phyloP scores from a whole-genome alignment of 768 basidiomycete species.

The Coprinopsis marcescibilis region DNA sequence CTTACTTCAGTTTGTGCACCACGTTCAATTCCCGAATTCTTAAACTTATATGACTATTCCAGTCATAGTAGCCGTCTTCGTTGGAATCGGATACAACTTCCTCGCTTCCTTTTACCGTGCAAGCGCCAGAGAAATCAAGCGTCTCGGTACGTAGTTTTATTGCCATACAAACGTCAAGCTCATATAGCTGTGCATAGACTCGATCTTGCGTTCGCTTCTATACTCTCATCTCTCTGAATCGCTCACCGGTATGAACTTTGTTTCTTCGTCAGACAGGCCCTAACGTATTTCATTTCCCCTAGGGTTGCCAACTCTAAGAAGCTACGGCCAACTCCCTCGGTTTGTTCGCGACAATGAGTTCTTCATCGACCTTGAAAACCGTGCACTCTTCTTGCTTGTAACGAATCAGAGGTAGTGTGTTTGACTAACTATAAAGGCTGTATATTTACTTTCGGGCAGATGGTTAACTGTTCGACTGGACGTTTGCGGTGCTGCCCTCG shows the following conservation, averaged over 20 bases:
- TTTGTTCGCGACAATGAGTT: constrained; percentile 62
- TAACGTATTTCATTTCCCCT: background rate
- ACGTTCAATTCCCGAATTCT: background rate
- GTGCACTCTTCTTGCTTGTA: constrained; percentile 60
- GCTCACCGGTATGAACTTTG: constrained; percentile 39
- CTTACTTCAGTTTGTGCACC: constrained; percentile 49
- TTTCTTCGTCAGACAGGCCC: too few species aligned
- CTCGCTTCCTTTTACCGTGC: constrained; percentile 65
- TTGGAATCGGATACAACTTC: constrained; percentile 58
- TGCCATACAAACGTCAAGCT: background rate
- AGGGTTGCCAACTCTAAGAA: constrained; percentile 64
- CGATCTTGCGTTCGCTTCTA: constrained; percentile 66
- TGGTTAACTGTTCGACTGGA: constrained; percentile 74
- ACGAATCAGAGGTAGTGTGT: constrained; percentile 54
- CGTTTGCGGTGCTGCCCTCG: constrained; percentile 55
- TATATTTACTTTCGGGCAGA: constrained; percentile 24
- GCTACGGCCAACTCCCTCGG: constrained; percentile 57
- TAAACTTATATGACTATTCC: background rate
- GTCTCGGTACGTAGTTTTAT: constrained; percentile 25
- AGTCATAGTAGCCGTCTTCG: constrained; percentile 51
- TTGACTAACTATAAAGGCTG: background rate
- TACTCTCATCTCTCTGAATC: constrained; percentile 79
- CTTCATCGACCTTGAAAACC: constrained; percentile 69
- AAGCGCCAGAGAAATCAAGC: constrained; percentile 68
- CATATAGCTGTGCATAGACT: constrained; percentile 34